phyloP scores from a whole-genome alignment of 108 stramenopile genomes.

The Aurantiochytrium sp. region DNA sequence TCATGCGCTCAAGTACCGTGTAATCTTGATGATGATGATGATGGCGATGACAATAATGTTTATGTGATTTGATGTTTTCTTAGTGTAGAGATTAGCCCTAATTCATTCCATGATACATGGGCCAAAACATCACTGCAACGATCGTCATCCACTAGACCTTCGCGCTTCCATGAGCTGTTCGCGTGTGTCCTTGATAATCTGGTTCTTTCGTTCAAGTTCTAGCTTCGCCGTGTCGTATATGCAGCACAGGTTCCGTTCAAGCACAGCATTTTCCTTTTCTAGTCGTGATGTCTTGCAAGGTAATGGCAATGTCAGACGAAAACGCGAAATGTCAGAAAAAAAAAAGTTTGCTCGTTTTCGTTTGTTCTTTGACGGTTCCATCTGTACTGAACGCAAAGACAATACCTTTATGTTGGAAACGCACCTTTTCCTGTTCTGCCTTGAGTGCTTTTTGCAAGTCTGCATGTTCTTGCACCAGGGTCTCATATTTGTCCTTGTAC shows the following conservation, averaged over 20 bases:
- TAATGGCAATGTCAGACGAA: neutral
- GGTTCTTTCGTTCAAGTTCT: neutral
- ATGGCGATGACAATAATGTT: no score
- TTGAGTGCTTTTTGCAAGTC: neutral
- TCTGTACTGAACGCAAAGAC: no score
- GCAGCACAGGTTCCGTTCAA: neutral
- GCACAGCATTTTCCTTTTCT: neutral
- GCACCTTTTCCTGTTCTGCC: neutral
- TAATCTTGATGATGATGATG: no score
- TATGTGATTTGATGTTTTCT: no score
- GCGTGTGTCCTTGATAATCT: neutral
- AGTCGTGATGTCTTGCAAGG: neutral
- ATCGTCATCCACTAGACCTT: no score
- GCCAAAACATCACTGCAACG: no score
- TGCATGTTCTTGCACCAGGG: neutral
- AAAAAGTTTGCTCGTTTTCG: neutral
- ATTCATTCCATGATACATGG: no score
- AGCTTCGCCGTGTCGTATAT: slow-evolving; percentile 2
- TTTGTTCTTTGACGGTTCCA: no score
- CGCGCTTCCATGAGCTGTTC: neutral
- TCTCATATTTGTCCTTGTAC: neutral
- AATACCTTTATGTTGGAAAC: neutral
- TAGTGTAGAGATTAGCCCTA: no score
- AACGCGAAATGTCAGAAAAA: neutral
- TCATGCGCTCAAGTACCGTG: no score